Evolutionary conservation across 805 yeast species (phyloP).

Genomic region (Limtongia smithiae): DNA sequence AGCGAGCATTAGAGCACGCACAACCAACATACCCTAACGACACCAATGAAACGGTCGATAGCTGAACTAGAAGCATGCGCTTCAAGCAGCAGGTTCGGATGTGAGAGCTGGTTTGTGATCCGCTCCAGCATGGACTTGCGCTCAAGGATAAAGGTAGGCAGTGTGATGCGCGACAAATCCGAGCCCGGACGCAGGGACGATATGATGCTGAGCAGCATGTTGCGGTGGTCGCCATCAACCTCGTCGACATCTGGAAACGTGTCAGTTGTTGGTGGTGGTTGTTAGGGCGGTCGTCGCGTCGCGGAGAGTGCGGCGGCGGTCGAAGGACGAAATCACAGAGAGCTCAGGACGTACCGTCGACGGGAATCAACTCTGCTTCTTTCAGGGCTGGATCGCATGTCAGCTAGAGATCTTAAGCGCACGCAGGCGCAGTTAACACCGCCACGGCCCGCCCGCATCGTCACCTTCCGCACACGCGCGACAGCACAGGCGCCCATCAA

Average conservation of each 20-base stretch:
- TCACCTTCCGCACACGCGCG: too few species aligned
- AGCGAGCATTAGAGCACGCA: neutral
- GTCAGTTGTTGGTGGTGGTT: too few species aligned
- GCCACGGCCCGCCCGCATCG: too few species aligned
- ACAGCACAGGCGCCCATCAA: too few species aligned
- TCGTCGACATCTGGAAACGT: constrained; percentile 70
- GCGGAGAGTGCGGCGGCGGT: too few species aligned
- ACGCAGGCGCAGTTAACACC: too few species aligned
- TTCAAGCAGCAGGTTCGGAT: constrained; percentile 65
- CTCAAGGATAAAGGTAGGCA: constrained; percentile 93
- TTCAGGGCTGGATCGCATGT: neutral
- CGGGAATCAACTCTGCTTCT: constrained; percentile 10
- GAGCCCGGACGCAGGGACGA: constrained; percentile 89
- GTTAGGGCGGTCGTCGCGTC: too few species aligned
- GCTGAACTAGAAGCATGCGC: constrained; percentile 63
- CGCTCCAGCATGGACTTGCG: constrained; percentile 95
- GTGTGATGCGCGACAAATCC: constrained; percentile 83
- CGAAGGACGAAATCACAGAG: too few species aligned
- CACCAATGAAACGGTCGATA: constrained; percentile 63
- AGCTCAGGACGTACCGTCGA: constrained; percentile 11
- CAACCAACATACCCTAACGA: constrained; percentile 50
- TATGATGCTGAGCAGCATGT: constrained; percentile 79
- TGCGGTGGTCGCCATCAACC: constrained; percentile 84
- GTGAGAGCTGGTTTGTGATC: constrained; percentile 78
- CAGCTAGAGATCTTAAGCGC: too few species aligned